Percentiles rank a stretch among this genome's conserved stretches.
phyloP scores from a whole-genome alignment of 169 alveolate species.

The Plasmodium sp. region DNA sequence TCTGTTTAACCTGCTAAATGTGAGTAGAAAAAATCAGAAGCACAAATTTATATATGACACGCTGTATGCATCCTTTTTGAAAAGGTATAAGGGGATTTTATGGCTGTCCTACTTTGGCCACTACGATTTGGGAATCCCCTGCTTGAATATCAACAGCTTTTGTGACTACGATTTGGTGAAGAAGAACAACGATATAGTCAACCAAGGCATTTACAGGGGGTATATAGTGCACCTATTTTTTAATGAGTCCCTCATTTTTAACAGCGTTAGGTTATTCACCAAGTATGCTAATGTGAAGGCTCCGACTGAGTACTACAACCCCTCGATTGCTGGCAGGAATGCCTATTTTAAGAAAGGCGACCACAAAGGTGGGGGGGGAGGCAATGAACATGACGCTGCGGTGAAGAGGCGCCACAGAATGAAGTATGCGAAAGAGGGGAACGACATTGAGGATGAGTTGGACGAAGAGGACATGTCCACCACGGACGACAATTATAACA shows the following conservation, averaged over 20 bases:
- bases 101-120: constrained; percentile 76
- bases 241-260: constrained; percentile 83
- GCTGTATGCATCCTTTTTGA: constrained; percentile 77
- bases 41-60: constrained; percentile 81
- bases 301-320: neutral
- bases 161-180: constrained; percentile 80
- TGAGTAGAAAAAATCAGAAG: constrained; percentile 71
- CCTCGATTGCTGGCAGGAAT: neutral
- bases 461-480: constrained; percentile 46
- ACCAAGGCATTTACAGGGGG: constrained; percentile 82
- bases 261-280: constrained; percentile 76
- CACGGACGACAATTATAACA: constrained; percentile 26
- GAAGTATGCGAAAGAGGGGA: neutral
- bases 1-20: constrained; percentile 65
- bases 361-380: neutral
- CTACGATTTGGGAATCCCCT: constrained; percentile 75
- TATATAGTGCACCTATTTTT: constrained; percentile 82
- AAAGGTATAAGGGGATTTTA: constrained; percentile 80
- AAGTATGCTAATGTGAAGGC: constrained; percentile 67
- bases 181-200: constrained; percentile 69
- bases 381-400: neutral
- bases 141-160: constrained; percentile 61
- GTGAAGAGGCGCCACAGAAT: neutral
- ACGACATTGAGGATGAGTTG: neutral
- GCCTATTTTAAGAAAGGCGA: neutral